phyloP scores from a whole-genome alignment of 257 asterid genomes.

The Cordia subcordata region DNA sequence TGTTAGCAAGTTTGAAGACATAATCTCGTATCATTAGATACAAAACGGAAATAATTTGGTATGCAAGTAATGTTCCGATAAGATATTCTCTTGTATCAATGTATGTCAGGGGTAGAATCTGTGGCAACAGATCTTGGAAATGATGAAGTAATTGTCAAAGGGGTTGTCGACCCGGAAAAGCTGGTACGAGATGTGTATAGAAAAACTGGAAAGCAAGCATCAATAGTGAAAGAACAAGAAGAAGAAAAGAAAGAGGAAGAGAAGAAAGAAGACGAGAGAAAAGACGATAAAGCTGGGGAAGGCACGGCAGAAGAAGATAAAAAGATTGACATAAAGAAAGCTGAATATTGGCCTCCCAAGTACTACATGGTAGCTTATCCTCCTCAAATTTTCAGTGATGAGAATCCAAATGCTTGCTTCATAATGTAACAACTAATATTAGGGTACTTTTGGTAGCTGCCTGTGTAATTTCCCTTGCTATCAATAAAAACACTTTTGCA shows the following conservation, averaged over 20 bases:
- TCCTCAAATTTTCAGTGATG: conserved; percentile 86
- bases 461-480: too few species aligned
- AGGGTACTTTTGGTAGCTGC: too few species aligned
- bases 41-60: too few species aligned
- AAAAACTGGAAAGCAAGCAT: conserved; percentile 69
- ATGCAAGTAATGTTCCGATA: too few species aligned
- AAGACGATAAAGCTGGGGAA: conserved; percentile 18
- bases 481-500: too few species aligned
- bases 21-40: too few species aligned
- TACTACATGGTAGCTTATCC: conserved; percentile 53
- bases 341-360: conserved; percentile 55
- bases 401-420: conserved; percentile 79
- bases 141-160: conserved; percentile 59
- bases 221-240: conserved; percentile 52
- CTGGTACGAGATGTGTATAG: conserved; percentile 67
- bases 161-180: conserved; percentile 70
- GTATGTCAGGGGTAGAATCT: conserved; percentile 64
- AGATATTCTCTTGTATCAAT: background rate
- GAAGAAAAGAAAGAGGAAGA: conserved; percentile 44
- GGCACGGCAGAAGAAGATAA: conserved; percentile 34
- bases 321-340: conserved; percentile 48
- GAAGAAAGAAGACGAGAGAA: conserved; percentile 27
- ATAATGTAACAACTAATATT: conserved; percentile 37
- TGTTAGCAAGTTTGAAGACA: too few species aligned
- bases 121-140: conserved; percentile 60